Evolutionary conservation across 352 stramenopile species (phyloP).

Genomic region (Phytopythium delawarense): DNA sequence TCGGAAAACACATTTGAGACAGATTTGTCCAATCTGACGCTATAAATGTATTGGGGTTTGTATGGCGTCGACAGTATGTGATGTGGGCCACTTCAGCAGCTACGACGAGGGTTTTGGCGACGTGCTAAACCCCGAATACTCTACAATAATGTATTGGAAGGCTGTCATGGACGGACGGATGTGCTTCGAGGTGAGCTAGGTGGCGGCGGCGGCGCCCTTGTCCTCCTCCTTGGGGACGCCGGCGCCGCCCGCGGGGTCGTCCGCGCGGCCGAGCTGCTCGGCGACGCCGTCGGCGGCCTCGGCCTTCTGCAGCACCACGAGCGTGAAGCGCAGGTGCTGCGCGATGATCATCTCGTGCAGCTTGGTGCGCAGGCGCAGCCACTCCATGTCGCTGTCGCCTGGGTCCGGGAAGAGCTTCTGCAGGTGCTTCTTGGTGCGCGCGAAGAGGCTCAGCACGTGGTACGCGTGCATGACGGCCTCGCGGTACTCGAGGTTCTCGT

Average conservation of each 20-base stretch:
- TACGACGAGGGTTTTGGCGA: not conserved
- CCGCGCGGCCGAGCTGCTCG: not conserved
- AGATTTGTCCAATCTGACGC: not conserved
- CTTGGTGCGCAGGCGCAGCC: constrained; percentile 86
- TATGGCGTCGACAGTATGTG: not conserved
- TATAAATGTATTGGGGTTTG: not conserved
- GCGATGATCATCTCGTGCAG: constrained; percentile 92
- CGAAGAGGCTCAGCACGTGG: constrained; percentile 87
- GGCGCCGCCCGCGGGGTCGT: not conserved
- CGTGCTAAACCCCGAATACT: not conserved
- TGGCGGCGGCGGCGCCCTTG: constrained; percentile 4
- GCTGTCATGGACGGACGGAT: not conserved
- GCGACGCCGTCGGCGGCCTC: constrained; percentile 23
- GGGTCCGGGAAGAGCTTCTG: constrained; percentile 84
- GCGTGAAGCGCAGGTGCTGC: constrained; percentile 83
- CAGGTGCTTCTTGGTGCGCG: constrained; percentile 79
- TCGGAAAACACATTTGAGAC: not conserved
- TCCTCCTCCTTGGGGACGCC: constrained; percentile 6
- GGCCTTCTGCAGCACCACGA: constrained; percentile 81
- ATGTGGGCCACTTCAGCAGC: not conserved
- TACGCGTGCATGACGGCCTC: constrained; percentile 90
- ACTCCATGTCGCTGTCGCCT: constrained; percentile 87
- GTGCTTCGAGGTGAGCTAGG: not conserved
- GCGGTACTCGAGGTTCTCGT: constrained; percentile 90
- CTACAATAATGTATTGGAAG: not conserved